Conservation (phyloP, 129 eudicot genomes). For the Dittrichia graveolens region DNA sequence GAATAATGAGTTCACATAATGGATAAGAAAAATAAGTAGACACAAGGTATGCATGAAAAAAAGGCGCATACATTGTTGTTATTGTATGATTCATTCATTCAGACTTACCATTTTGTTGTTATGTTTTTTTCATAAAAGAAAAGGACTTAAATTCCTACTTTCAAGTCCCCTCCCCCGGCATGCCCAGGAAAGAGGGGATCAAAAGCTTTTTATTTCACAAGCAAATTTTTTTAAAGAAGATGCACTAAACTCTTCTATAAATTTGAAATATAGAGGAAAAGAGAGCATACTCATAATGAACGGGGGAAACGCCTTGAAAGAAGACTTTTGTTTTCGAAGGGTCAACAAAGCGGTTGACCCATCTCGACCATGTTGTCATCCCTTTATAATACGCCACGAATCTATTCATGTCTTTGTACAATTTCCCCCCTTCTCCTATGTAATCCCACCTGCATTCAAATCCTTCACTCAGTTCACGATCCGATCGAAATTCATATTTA, state of each 20-base stretch:
- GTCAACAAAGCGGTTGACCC: slow-evolving; percentile 67
- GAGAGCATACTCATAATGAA: slow-evolving; percentile 61
- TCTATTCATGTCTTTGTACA: slow-evolving; percentile 70
- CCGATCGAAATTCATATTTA: not conserved
- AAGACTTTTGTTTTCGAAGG: slow-evolving; percentile 76
- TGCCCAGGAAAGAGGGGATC: too few relatives aligned
- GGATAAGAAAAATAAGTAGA: too few relatives aligned
- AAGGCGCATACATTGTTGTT: too few relatives aligned
- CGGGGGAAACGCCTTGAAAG: slow-evolving; percentile 77
- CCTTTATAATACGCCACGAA: slow-evolving; percentile 72
- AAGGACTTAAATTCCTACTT: too few relatives aligned
- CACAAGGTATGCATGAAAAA: too few relatives aligned
- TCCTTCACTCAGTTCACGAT: not conserved
- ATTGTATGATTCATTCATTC: too few relatives aligned
- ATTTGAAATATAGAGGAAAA: not conserved
- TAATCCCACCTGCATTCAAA: slow-evolving; percentile 61
- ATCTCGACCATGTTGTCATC: slow-evolving; percentile 86
- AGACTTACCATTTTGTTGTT: too few relatives aligned
- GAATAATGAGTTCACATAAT: not conserved
- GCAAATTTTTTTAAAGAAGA: too few relatives aligned
- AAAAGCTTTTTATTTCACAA: too few relatives aligned
- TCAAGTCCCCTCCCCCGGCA: too few relatives aligned
- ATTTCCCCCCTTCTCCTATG: slow-evolving; percentile 62
- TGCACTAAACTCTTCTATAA: not conserved
- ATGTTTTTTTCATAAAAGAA: too few relatives aligned